Evolutionary conservation across 371 early-diverging fungal species (phyloP).

Genomic region (Mucor irregularis): DNA sequence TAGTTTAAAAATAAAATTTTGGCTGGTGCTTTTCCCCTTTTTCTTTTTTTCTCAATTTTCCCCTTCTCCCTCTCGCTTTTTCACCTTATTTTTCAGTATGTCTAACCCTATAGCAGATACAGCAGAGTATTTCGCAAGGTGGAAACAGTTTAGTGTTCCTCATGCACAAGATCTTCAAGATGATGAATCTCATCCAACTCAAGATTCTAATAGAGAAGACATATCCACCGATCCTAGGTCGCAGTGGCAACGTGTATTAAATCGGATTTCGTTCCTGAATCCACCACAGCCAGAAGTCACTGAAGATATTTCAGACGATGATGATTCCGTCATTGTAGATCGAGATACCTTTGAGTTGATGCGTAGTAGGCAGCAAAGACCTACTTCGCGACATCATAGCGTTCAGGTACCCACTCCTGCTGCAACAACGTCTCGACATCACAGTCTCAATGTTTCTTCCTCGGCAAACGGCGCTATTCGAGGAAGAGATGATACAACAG

Average conservation of each 20-base stretch:
- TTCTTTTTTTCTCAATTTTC: neutral
- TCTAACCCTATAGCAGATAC: slow-evolving; percentile 48
- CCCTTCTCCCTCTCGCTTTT: slow-evolving; percentile 7
- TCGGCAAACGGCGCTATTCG: slow-evolving; percentile 7
- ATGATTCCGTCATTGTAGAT: slow-evolving; percentile 13
- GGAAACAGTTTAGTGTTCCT: slow-evolving; percentile 4
- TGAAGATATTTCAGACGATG: slow-evolving; percentile 14
- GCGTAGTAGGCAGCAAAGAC: slow-evolving; percentile 8
- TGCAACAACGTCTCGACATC: neutral
- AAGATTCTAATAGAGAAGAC: neutral
- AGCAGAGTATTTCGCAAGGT: slow-evolving; percentile 39
- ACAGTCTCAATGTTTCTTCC: slow-evolving; percentile 11
- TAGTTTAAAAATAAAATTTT: too few relatives aligned
- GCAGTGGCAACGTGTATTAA: slow-evolving; percentile 20
- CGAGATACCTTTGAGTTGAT: slow-evolving; percentile 36
- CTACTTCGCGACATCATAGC: slow-evolving; percentile 4
- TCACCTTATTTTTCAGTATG: slow-evolving; percentile 15
- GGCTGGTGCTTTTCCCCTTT: too few relatives aligned
- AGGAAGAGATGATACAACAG: slow-evolving; percentile 2
- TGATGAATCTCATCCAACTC: neutral
- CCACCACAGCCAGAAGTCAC: slow-evolving; percentile 5
- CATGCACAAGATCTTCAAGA: slow-evolving; percentile 14
- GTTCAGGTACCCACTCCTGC: neutral
- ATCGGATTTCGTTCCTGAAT: slow-evolving; percentile 25
- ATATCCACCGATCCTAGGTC: neutral